Evolutionary conservation across 129 eudicot genomes (phyloP).

Genomic region (Kitagawia praeruptora): DNA sequence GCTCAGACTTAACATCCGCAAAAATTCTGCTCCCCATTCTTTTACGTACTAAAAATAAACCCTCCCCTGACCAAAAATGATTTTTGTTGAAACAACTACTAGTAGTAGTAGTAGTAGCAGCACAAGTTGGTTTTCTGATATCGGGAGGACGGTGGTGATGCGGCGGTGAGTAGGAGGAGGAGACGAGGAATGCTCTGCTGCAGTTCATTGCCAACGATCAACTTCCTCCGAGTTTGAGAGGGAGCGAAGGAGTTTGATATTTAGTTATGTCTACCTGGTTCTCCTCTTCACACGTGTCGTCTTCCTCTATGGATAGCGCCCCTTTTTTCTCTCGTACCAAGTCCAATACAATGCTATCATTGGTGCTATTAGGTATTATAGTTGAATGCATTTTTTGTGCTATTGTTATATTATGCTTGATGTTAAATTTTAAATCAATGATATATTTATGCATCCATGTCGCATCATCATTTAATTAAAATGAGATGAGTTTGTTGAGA

Average conservation of each 20-base stretch:
- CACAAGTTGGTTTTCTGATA: background rate
- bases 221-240: too few relatives aligned
- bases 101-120: background rate
- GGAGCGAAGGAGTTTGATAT: background rate
- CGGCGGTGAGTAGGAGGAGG: background rate
- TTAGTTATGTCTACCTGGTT: background rate
- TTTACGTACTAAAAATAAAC: background rate
- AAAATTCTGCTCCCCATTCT: constrained; percentile 16
- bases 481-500: too few relatives aligned
- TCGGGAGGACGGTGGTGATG: background rate
- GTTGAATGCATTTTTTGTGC: too few relatives aligned
- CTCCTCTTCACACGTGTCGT: background rate
- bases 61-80: background rate
- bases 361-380: too few relatives aligned
- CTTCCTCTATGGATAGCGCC: background rate
- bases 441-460: too few relatives aligned
- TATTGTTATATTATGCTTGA: too few relatives aligned
- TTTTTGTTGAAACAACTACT: background rate
- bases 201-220: background rate
- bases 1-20: constrained; percentile 57
- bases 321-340: too few relatives aligned
- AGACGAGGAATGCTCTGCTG: background rate
- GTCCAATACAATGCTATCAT: too few relatives aligned
- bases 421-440: too few relatives aligned
- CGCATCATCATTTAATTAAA: too few relatives aligned